Base-by-base conservation (phyloP, 108 stramenopile species). In the Cylindrotheca closterium region DNA sequence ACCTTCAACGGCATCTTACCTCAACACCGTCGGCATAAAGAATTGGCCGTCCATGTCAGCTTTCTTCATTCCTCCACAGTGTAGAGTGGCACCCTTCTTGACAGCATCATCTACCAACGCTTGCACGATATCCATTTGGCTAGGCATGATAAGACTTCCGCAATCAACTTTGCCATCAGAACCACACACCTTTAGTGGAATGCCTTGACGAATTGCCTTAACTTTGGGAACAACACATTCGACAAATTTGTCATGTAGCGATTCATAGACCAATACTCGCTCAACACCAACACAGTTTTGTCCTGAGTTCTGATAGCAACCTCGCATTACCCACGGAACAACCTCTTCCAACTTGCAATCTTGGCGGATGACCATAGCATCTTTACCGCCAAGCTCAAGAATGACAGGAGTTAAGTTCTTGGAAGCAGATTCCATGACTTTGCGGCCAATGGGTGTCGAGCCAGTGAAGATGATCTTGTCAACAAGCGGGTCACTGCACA, bases 381-480 rank as follows among this genome's bases (percentile, higher is more conserved):
- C 99, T 79, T 99, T 99, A 3, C 99, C 99, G 28, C 99, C 99
- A 60, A 99, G 78, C 76, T 99, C 99, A 55, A 99, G 74, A 55
- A 99, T 91, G 30, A 98, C 93, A n/a, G 99, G 99, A 51, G 94
- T 99, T 47, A 98, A 86, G 49, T 77, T 70, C 47, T 85, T 67
- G 22, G 93, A 75, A 2, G 96, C 96, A 4, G 79, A 85, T 51
- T 73, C 77, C 96, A 97, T 97, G 21, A 99, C 96, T 60, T 89
- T 91, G 45, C 80, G 78, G 29, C 99, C 99, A 29, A 98, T 96
- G 26, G 72, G 84, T 4, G 98, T 97, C 50, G 87, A 90, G 2
- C 99, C 99, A 21, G 96, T 97, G 67, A 99, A 99, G 74, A 99
- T 97, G 61, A 98, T 87, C 80, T 99, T 98, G 74, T 98, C 97